These are phyloP conservation scores for Massariosphaeria phaeospora DNA, from an alignment of 495 filamentous ascomycete species.

Conservation along the genomic window DNA sequence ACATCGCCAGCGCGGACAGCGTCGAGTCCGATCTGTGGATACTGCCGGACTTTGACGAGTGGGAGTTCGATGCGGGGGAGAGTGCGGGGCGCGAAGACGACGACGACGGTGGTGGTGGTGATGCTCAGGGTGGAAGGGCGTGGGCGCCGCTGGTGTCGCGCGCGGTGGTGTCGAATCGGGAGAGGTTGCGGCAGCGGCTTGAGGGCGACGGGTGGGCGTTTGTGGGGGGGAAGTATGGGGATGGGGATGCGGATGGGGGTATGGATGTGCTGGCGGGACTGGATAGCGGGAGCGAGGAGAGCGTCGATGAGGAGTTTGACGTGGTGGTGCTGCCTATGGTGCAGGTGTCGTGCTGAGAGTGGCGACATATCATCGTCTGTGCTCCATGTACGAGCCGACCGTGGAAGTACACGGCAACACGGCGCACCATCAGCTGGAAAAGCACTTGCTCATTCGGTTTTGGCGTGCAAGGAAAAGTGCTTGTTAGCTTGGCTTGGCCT, in stretches of 20 bases:
- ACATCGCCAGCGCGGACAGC: not conserved
- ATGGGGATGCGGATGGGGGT: conserved; percentile 10
- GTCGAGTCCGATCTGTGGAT: conserved; percentile 20
- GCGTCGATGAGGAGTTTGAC: conserved; percentile 30
- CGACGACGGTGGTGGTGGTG: no score
- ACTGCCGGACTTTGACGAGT: conserved; percentile 21
- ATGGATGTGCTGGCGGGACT: not conserved
- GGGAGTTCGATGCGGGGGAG: conserved; percentile 5
- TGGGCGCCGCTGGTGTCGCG: conserved; percentile 16
- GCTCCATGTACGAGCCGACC: not conserved
- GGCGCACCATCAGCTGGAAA: no score
- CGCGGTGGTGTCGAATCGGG: conserved; percentile 24
- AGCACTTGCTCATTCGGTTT: no score
- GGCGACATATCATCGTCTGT: not conserved
- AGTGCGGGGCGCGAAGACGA: not conserved
- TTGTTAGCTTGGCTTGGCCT: no score
- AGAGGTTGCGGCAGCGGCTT: conserved; percentile 13
- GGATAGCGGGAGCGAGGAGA: conserved; percentile 16
- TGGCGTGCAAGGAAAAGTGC: no score
- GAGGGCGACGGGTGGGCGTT: conserved; percentile 31
- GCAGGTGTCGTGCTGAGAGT: not conserved
- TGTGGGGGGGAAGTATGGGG: conserved; percentile 24
- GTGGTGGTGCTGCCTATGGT: conserved; percentile 12
- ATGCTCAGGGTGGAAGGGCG: not conserved
- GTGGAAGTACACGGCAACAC: no score